Base-by-base conservation (phyloP, 1,139 yeast genomes). In the Wickerhamomyces sp. region DNA sequence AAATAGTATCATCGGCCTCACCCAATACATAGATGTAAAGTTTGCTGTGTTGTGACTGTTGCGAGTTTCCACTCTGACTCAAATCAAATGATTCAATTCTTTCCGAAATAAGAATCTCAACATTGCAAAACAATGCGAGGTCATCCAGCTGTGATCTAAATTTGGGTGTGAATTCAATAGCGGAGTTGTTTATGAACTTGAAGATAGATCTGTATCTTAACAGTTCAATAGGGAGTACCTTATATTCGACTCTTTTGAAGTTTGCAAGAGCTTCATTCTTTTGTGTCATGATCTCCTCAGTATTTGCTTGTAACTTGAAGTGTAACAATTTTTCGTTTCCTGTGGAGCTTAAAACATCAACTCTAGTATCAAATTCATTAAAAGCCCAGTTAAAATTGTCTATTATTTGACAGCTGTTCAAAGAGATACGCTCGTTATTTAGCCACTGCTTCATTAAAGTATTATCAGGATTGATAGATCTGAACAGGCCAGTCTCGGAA, bases 41-140 rank as follows among this genome's bases (percentile, higher is more conserved):
- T n/a, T 9, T 32, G 5, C 17, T 24, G 5, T 24, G 28, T 17
- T 32, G 28, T 12, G 8, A 12, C 18, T 32, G 35, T 13, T 24
- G 29, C 4, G n/a, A 4, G 7, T 17, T 14, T 7, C 7, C 15
- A n/a, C 5, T n/a, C 7, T 16, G 17, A 18, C 16, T 18, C 48
- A 41, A 42, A 42, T 31, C 56, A 49, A 51, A 61, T 39, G 61
- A 59, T 35, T 67, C 66, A 14, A 60, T 61, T 25, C 57, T 55
- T 39, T 64, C 60, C 34, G 74, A 67, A 17, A 79, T 64, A 18
- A 74, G 49, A 25, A 80, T 65, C 43, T 79, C 78, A 12, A 78
- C 79, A 3, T 67, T 59, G 46, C 70, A 70, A 38, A 60, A 66
- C 14, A 58, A 49, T 6, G 81, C 70, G 20, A 81, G 53, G 20